Evolutionary conservation across 306 rosid genomes (phyloP).

Genomic region (Sophora flavescens): DNA sequence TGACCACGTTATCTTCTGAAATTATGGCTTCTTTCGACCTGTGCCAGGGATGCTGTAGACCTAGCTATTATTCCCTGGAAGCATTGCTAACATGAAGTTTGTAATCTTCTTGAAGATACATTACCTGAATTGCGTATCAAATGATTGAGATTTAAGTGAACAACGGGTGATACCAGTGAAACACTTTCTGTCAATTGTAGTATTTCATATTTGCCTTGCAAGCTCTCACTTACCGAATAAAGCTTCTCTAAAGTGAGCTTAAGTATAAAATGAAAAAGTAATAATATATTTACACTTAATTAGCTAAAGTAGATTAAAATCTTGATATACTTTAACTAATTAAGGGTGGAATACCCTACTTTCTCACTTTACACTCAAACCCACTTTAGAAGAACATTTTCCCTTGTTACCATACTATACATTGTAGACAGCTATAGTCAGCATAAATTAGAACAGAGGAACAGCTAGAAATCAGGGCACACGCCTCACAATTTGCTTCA

Average conservation of each 20-base stretch:
- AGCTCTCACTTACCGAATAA: not conserved
- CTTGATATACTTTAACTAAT: no score
- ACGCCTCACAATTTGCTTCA: not conserved
- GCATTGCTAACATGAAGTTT: slow-evolving; percentile 4
- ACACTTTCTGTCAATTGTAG: not conserved
- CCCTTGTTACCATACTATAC: no score
- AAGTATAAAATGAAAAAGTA: no score
- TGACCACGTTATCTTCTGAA: not conserved
- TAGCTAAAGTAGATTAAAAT: no score
- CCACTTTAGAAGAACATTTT: no score
- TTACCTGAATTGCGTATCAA: not conserved
- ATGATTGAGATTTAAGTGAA: not conserved
- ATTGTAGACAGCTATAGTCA: not conserved
- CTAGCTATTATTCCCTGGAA: not conserved
- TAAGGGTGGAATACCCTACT: no score
- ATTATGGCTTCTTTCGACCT: not conserved
- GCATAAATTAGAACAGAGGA: not conserved
- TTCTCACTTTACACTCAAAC: no score
- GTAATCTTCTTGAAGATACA: not conserved
- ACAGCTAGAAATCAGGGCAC: not conserved
- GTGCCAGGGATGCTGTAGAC: not conserved
- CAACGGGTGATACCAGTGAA: not conserved
- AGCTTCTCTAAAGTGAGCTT: no score
- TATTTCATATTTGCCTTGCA: not conserved
- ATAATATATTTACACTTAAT: no score